Percentiles rank a stretch among this genome's conserved stretches.
Conservation (phyloP, 1,284 basidiomycete species). For the Somion occarium region DNA sequence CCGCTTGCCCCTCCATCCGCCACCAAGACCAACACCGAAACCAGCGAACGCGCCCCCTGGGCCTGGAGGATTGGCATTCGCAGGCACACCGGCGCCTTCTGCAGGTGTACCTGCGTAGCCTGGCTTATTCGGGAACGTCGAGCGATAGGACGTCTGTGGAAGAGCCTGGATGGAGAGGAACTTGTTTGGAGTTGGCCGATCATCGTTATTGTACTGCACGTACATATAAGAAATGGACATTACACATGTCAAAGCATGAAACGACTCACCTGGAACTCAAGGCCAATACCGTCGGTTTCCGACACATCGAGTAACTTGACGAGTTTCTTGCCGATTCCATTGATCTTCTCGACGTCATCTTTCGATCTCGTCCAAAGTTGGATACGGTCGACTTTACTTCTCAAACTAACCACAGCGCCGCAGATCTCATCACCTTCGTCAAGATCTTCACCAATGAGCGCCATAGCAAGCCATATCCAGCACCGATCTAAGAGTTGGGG, state of each 20-base stretch:
- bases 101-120: slow-evolving; percentile 26
- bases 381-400: slow-evolving; percentile 85
- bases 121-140: slow-evolving; percentile 45
- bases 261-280: slow-evolving; percentile 78
- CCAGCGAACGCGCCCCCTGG: slow-evolving; percentile 30
- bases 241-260: not conserved
- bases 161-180: slow-evolving; percentile 74
- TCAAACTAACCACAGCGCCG: slow-evolving; percentile 85
- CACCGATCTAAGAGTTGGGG: slow-evolving; percentile 77
- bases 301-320: slow-evolving; percentile 79
- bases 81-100: slow-evolving; percentile 25
- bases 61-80: slow-evolving; percentile 28
- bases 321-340: slow-evolving; percentile 78
- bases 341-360: slow-evolving; percentile 79
- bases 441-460: slow-evolving; percentile 85
- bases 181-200: slow-evolving; percentile 71
- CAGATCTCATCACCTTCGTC: slow-evolving; percentile 87
- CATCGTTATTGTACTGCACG: slow-evolving; percentile 75
- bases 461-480: slow-evolving; percentile 91
- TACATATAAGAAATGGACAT: not conserved
- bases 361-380: slow-evolving; percentile 85
- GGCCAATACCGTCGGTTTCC: slow-evolving; percentile 72
- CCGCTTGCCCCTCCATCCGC: slow-evolving; percentile 27
- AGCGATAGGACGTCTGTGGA: slow-evolving; percentile 58
- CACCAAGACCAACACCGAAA: slow-evolving; percentile 29